Evolutionary conservation across 2,329 filamentous ascomycete species (phyloP).

Genomic region (Amesomyces nigricolor): DNA sequence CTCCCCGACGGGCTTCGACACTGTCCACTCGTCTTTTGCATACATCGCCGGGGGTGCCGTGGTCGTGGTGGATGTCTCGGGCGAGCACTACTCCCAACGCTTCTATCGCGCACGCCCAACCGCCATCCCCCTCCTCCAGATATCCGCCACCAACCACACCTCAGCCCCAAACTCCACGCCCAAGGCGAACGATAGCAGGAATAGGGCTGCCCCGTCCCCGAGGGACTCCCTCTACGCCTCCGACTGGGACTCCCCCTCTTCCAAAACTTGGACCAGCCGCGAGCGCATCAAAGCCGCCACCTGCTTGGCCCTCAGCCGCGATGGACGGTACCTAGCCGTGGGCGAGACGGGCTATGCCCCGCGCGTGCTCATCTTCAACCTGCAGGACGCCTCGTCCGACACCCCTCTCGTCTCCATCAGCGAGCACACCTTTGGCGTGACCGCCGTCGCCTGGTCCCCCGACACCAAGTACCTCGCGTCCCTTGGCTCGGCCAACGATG

Average conservation of each 20-base stretch:
- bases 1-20: constrained; percentile 81
- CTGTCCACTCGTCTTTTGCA: constrained; percentile 71
- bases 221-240: constrained; percentile 44
- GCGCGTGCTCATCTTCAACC: constrained; percentile 81
- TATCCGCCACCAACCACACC: constrained; percentile 46
- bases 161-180: constrained; percentile 50
- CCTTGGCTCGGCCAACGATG: constrained; percentile 83
- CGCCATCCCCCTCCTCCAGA: constrained; percentile 59
- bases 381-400: constrained; percentile 74
- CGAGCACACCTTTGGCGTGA: constrained; percentile 87
- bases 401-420: constrained; percentile 76
- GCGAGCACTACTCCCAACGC: constrained; percentile 64
- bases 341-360: constrained; percentile 95
- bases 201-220: constrained; percentile 43
- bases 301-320: constrained; percentile 79
- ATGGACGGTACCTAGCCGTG: constrained; percentile 82
- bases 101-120: constrained; percentile 86
- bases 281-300: constrained; percentile 94
- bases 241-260: constrained; percentile 59
- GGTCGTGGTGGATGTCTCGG: constrained; percentile 77
- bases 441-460: constrained; percentile 80
- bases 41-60: constrained; percentile 90
- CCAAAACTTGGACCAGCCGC: constrained; percentile 77
- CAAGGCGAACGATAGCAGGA: constrained; percentile 59
- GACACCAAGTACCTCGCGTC: constrained; percentile 85